Evolutionary conservation across 176 grass and related monocot species (phyloP).

Genomic region (Typha latifolia): DNA sequence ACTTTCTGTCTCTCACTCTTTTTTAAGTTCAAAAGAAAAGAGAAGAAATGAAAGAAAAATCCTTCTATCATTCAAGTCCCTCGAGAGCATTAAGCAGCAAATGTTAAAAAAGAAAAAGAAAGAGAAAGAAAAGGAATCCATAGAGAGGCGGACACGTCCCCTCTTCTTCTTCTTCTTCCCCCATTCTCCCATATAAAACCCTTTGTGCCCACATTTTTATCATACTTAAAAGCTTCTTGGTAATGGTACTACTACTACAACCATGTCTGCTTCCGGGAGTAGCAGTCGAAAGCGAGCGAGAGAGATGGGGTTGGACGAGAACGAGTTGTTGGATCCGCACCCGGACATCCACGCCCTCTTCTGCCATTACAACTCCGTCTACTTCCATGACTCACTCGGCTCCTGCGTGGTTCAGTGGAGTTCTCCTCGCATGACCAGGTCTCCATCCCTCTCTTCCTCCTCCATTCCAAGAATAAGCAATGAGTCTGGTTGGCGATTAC

Average conservation of each 20-base stretch:
- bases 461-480: neutral
- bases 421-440: constrained; percentile 23
- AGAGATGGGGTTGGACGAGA: constrained; percentile 12
- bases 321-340: constrained; percentile 27
- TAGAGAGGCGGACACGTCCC: no score
- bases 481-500: neutral
- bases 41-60: no score
- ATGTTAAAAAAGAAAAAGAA: no score
- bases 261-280: neutral
- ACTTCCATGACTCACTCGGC: constrained; percentile 48
- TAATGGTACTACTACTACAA: neutral
- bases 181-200: neutral
- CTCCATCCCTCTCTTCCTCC: neutral
- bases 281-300: neutral
- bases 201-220: neutral
- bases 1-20: no score
- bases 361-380: constrained; percentile 44
- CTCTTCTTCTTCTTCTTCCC: no score
- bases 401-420: constrained; percentile 39
- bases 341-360: constrained; percentile 46
- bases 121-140: no score
- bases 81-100: no score
- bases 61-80: no score
- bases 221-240: neutral
- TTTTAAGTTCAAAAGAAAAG: no score